Conservation (phyloP, 2,329 filamentous ascomycete species). For the Elsinoe batatas region DNA sequence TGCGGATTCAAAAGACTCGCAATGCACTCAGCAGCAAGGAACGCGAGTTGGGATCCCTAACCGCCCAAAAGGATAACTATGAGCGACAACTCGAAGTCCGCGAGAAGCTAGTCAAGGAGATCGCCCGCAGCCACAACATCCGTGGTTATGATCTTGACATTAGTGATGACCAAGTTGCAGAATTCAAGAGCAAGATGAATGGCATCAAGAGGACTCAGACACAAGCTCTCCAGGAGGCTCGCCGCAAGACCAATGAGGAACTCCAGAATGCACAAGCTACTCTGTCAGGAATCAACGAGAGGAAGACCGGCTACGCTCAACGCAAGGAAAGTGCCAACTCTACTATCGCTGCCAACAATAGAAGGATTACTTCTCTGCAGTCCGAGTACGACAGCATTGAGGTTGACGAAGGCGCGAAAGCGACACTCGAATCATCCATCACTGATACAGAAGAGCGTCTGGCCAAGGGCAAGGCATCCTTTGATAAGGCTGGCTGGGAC, state of each 20-base stretch:
- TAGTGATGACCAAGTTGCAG: conserved; percentile 59
- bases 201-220: conserved; percentile 71
- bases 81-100: conserved; percentile 68
- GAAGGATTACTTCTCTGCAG: conserved; percentile 56
- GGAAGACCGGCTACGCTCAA: conserved; percentile 61
- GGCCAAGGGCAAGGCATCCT: conserved; percentile 51
- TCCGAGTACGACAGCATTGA: conserved; percentile 60
- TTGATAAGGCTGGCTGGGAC: conserved; percentile 59
- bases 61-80: conserved; percentile 79
- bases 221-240: conserved; percentile 62
- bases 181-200: conserved; percentile 69
- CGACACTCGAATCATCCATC: conserved; percentile 63
- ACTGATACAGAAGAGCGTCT: conserved; percentile 58
- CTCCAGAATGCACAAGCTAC: conserved; percentile 60
- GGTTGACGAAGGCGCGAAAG: conserved; percentile 76
- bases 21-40: conserved; percentile 37
- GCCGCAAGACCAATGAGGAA: conserved; percentile 64
- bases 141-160: conserved; percentile 75
- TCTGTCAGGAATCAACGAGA: conserved; percentile 64
- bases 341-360: conserved; percentile 64
- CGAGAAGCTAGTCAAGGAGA: conserved; percentile 64
- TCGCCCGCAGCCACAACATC: conserved; percentile 66
- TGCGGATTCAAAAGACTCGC: conserved; percentile 40
- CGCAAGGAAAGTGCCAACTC: conserved; percentile 64
- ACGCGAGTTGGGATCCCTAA: conserved; percentile 61